A percentile compares a stretch with the other conserved stretches of the same genome.
phyloP scores from a whole-genome alignment of 169 alveolate species.

The Theileria orientalis region DNA sequence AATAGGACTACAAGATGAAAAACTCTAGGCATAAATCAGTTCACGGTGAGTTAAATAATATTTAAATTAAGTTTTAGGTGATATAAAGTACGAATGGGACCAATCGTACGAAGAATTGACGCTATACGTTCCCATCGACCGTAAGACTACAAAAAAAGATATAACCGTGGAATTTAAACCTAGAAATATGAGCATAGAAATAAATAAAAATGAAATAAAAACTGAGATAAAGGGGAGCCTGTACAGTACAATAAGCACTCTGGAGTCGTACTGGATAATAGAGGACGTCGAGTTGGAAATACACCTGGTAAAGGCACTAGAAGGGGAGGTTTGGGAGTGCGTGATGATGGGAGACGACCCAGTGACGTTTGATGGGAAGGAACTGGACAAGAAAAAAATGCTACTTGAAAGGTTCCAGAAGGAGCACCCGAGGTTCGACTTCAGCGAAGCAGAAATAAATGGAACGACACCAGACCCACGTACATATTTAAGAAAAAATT shows the following conservation, averaged over 20 bases:
- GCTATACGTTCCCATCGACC: conserved; percentile 35
- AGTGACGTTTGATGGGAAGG: conserved; percentile 15
- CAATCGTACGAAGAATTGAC: conserved; percentile 47
- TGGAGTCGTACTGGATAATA: conserved; percentile 50
- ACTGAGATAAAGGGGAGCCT: conserved; percentile 18
- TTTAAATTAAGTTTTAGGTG: too few relatives aligned
- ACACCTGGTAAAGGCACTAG: conserved; percentile 41
- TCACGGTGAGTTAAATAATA: background rate
- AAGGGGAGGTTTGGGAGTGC: conserved; percentile 59
- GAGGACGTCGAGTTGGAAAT: conserved; percentile 46
- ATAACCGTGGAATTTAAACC: conserved; percentile 33
- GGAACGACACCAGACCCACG: conserved; percentile 79
- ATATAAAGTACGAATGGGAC: conserved; percentile 52
- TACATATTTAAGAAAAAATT: conserved; percentile 65
- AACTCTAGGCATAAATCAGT: background rate
- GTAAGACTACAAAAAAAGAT: conserved; percentile 31
- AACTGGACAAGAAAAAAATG: conserved; percentile 62
- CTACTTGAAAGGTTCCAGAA: conserved; percentile 75
- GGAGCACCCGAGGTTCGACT: conserved; percentile 77
- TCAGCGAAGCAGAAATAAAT: conserved; percentile 72
- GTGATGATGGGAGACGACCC: conserved; percentile 40
- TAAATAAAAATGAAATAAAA: background rate
- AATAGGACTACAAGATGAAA: too few relatives aligned
- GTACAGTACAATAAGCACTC: conserved; percentile 13
- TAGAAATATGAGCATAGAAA: conserved; percentile 1